Evolutionary conservation across 2,329 filamentous ascomycete genomes (phyloP), one percentile per base, ranked within the genome.

Genomic region (Uncinocarpus reesii): DNA sequence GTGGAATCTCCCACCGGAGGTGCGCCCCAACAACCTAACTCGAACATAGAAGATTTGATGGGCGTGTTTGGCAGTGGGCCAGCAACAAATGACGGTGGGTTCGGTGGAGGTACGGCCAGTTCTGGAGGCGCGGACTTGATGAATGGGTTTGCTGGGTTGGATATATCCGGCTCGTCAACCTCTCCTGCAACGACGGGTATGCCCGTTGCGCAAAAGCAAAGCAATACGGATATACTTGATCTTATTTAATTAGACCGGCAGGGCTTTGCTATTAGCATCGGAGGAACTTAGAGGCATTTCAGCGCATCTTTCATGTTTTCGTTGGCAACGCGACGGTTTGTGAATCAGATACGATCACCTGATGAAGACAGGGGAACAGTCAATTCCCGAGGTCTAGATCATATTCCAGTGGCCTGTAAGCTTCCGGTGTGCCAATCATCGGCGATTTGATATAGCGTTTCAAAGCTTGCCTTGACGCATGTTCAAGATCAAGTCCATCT

Each of bases 101-200:
- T 42, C 21, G 21, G 38, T 4, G 46, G 46, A 23, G 43, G 43
- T 23, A 23, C 32, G 11, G 51, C 54, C 35, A 57, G 57, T 38
- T 60, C 60, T 40, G 58, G 63, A 51, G 68, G 60, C 52, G 58
- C 66, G 56, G 76, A 80, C 57, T 73, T 95, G 73, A 74, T 82
- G 71, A 87, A 87, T 61, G 89, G 89, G 0, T 93, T 98, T 62
- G 85, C 81, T 23, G 80, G 80, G 3, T 73, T 98, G 69, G 81
- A 86, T 67, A 72, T 98, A 61, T 77, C 80, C 40, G 79, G 78
- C 34, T 60, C 60, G 48, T 50, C 48, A 24, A 50, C 52, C 46
- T 56, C 55, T 23, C 52, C 59, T 41, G 53, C 64, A 29, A 53
- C 56, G 29, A 43, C 56, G 3, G 42, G 53, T 10, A 40, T 44